Conservation (phyloP, 768 basidiomycete species). For the Phaeotremella fagi region DNA sequence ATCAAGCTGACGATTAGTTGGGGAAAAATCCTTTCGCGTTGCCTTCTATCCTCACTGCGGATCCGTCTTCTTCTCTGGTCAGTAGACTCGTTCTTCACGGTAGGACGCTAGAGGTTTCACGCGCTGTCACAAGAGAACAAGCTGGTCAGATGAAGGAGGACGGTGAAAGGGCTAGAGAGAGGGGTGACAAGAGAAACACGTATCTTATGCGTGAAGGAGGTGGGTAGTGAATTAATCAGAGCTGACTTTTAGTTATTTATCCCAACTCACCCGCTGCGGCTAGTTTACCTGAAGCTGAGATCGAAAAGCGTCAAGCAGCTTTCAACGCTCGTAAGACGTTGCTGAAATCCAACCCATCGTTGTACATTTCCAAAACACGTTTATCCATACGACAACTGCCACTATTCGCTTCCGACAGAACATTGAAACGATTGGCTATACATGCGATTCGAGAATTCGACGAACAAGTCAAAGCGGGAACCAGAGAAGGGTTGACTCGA, state of each 20-base stretch:
- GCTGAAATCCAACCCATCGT: conserved; percentile 82
- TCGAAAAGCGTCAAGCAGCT: conserved; percentile 77
- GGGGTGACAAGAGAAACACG: conserved; percentile 90
- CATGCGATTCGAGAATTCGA: conserved; percentile 77
- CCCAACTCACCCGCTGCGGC: conserved; percentile 78
- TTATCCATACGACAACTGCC: conserved; percentile 92
- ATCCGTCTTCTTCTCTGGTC: conserved; percentile 80
- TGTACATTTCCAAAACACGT: conserved; percentile 91
- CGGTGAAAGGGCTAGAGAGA: conserved; percentile 67
- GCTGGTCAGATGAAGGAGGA: conserved; percentile 84
- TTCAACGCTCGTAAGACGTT: conserved; percentile 79
- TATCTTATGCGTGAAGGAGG: conserved; percentile 96
- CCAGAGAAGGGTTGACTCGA: conserved; percentile 58
- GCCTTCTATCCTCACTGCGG: conserved; percentile 85
- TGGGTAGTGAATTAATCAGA: conserved; percentile 46
- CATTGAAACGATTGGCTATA: conserved; percentile 78
- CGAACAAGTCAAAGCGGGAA: conserved; percentile 63
- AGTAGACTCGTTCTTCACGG: conserved; percentile 83
- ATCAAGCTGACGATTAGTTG: background rate
- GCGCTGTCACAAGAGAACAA: conserved; percentile 83
- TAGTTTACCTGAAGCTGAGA: conserved; percentile 64
- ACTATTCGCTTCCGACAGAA: conserved; percentile 78
- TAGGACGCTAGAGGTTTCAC: conserved; percentile 80
- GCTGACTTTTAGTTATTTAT: conserved; percentile 64
- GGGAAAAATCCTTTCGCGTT: conserved; percentile 73